Evolutionary conservation across 1,139 yeast genomes (phyloP).

Genomic region (Sugiyamaella xylanicola): DNA sequence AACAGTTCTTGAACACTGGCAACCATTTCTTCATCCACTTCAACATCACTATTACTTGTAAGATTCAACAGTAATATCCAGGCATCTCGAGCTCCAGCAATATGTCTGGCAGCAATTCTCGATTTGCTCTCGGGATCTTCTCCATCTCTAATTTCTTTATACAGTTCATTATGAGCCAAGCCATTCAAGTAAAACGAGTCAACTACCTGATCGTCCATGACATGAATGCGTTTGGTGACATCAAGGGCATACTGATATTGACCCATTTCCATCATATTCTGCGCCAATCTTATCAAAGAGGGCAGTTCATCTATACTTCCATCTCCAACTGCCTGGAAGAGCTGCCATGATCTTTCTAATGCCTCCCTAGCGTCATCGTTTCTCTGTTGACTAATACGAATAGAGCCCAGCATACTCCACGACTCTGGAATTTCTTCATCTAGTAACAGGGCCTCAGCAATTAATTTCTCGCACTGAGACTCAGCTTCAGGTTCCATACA

Average conservation of each 20-base stretch:
- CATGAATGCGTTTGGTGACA: conserved; percentile 63
- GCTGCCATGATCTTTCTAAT: conserved; percentile 69
- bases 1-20: conserved; percentile 36
- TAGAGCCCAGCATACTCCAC: conserved; percentile 80
- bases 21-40: conserved; percentile 39
- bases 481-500: conserved; percentile 96
- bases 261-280: conserved; percentile 64
- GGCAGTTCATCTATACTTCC: conserved; percentile 58
- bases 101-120: conserved; percentile 35
- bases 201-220: conserved; percentile 78
- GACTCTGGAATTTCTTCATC: conserved; percentile 73
- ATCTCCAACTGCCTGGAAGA: conserved; percentile 41
- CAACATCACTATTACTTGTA: conserved; percentile 30
- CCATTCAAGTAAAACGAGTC: conserved; percentile 85
- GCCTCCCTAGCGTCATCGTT: conserved; percentile 73
- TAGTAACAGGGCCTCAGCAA: conserved; percentile 63
- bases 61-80: conserved; percentile 34
- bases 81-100: conserved; percentile 41
- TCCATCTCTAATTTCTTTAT: conserved; percentile 19
- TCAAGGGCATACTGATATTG: conserved; percentile 64
- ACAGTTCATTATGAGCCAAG: conserved; percentile 61
- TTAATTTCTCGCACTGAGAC: conserved; percentile 69
- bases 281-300: conserved; percentile 68
- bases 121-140: conserved; percentile 17
- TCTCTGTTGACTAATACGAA: conserved; percentile 85